phyloP scores from a whole-genome alignment of 2,329 filamentous ascomycete species.

The Emmonsiellopsis sp. region DNA sequence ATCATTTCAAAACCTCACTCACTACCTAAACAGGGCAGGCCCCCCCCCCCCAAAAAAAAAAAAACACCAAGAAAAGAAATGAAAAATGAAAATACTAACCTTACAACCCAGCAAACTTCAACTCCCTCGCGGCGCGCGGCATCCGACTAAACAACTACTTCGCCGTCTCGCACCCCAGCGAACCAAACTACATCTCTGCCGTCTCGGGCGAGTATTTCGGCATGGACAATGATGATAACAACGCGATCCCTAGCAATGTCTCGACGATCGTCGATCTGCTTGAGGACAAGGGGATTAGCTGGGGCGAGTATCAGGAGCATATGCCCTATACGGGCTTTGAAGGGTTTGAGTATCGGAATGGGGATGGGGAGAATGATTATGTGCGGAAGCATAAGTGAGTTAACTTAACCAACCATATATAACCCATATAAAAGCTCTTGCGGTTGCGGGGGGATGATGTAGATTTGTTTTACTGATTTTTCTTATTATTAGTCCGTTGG shows the following conservation, averaged over 20 bases:
- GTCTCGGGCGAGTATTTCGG: slow-evolving; percentile 66
- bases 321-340: slow-evolving; percentile 67
- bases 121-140: slow-evolving; percentile 50
- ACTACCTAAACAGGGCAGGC: slow-evolving; percentile 24
- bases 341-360: slow-evolving; percentile 53
- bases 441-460: neutral
- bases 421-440: neutral
- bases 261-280: slow-evolving; percentile 61
- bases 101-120: slow-evolving; percentile 38
- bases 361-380: slow-evolving; percentile 52
- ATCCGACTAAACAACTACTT: slow-evolving; percentile 52
- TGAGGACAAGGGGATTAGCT: slow-evolving; percentile 54
- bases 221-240: slow-evolving; percentile 58
- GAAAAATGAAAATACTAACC: slow-evolving; percentile 7
- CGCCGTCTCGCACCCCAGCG: slow-evolving; percentile 60
- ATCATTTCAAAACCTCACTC: neutral
- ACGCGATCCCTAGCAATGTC: slow-evolving; percentile 49
- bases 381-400: slow-evolving; percentile 66
- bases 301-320: slow-evolving; percentile 69
- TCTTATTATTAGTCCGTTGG: slow-evolving; percentile 26
- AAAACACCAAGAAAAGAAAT: slow-evolving; percentile 15
- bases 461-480: neutral
- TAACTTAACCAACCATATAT: neutral
- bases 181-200: slow-evolving; percentile 66
- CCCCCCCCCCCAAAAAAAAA: too few species aligned